Evolutionary conservation across 352 stramenopile species (phyloP).

Genomic region (Peronospora farinosa): DNA sequence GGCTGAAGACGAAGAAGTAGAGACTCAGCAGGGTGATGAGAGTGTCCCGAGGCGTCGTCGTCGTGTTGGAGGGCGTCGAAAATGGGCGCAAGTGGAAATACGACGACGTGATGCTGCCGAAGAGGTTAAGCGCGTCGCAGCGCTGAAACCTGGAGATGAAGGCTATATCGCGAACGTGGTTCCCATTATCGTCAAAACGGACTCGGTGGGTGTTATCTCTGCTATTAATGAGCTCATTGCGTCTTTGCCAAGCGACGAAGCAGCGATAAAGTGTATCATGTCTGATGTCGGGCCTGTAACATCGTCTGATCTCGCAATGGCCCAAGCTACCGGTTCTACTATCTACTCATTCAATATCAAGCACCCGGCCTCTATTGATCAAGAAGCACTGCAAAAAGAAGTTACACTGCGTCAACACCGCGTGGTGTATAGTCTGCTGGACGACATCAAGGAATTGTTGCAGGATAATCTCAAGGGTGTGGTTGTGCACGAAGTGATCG

Average conservation of each 20-base stretch:
- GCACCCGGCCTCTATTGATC: slow-evolving; percentile 61
- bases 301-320: slow-evolving; percentile 79
- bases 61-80: slow-evolving; percentile 49
- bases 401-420: slow-evolving; percentile 66
- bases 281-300: slow-evolving; percentile 75
- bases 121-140: slow-evolving; percentile 61
- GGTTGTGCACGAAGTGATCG: slow-evolving; percentile 59
- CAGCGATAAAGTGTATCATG: slow-evolving; percentile 78
- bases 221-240: slow-evolving; percentile 86
- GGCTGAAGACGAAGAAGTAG: slow-evolving; percentile 48
- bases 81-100: slow-evolving; percentile 64
- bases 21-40: slow-evolving; percentile 22
- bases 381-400: slow-evolving; percentile 73
- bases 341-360: slow-evolving; percentile 89
- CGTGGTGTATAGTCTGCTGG: slow-evolving; percentile 85
- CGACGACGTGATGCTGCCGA: slow-evolving; percentile 58
- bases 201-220: slow-evolving; percentile 95
- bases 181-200: slow-evolving; percentile 96
- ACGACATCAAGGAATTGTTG: slow-evolving; percentile 83
- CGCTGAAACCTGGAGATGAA: slow-evolving; percentile 62
- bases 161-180: slow-evolving; percentile 90
- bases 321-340: slow-evolving; percentile 68
- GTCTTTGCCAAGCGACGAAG: slow-evolving; percentile 60
- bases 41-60: slow-evolving; percentile 30
- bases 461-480: slow-evolving; percentile 58